These are phyloP conservation scores for sorghum (Sorghum bicolor) DNA, from an alignment of 176 grass and related monocot genomes.

Conservation along the genomic window DNA sequence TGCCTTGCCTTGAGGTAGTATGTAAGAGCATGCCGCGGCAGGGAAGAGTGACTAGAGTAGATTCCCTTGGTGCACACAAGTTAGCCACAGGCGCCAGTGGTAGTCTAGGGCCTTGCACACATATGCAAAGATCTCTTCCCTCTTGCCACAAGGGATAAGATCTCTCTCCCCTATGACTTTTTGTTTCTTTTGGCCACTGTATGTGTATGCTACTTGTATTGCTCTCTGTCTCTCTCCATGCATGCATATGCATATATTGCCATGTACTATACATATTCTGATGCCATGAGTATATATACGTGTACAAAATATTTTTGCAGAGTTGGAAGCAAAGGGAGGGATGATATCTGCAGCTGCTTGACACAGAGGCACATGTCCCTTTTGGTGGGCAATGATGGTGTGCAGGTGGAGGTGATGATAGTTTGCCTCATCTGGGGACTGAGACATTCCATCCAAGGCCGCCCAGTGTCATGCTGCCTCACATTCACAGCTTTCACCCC, in stretches of 20 bases:
- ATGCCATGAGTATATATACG: background rate
- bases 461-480: slow-evolving; percentile 51
- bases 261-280: background rate
- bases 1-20: slow-evolving; percentile 32
- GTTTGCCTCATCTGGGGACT: slow-evolving; percentile 62
- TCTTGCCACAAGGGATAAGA: slow-evolving; percentile 50
- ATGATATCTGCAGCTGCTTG: slow-evolving; percentile 30
- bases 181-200: slow-evolving; percentile 26
- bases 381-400: slow-evolving; percentile 58
- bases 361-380: slow-evolving; percentile 45
- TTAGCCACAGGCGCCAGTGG: background rate
- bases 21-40: slow-evolving; percentile 9
- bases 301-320: slow-evolving; percentile 48
- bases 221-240: slow-evolving; percentile 17
- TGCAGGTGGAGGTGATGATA: slow-evolving; percentile 67
- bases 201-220: background rate
- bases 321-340: slow-evolving; percentile 50
- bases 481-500: slow-evolving; percentile 25
- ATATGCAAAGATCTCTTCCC: slow-evolving; percentile 55
- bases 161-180: slow-evolving; percentile 4
- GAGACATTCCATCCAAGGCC: slow-evolving; percentile 89
- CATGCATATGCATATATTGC: background rate
- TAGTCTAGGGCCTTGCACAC: slow-evolving; percentile 23
- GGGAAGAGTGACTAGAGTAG: slow-evolving; percentile 26
- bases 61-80: slow-evolving; percentile 70